Base-by-base conservation (phyloP, 148 eudicot genomes). In the Camellia sinensis region DNA sequence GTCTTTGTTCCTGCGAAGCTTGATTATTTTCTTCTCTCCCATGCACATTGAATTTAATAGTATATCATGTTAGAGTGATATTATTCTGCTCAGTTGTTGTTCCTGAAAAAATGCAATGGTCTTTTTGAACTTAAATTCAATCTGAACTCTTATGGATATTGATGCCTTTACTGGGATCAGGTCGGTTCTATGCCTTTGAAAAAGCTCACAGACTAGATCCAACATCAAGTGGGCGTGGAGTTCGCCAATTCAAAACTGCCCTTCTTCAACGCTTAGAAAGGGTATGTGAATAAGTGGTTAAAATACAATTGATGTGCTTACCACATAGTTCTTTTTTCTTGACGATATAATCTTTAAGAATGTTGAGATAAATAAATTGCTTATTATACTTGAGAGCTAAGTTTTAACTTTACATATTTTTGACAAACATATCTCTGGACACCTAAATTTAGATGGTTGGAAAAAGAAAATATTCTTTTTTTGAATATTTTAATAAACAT, bases 171-270 rank as follows among this genome's bases (percentile, higher is more conserved):
- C 78, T 65, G 57, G 67, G 52, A 67, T 80, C 84, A 90, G 93
- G 93, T 78, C 93, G 93, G 66, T 89, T 90, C 81, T 90, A 90
- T 83, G 93, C 93, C 60, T 90, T 90, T 80, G 93, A 89, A 85
- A 89, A 89, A 80, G 91, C 91, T 80, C 91, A 90, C 81, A 82
- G 83, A 69, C 84, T 89, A 21, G 93, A 90, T 86, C 93, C 91
- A 52, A 90, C 93, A 80, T 90, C 93, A 70, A 90, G 93, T 82
- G 93, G 93, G 53, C 91, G 93, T 81, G 93, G 93, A 56, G 93
- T 90, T 82, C 93, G 91, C 70, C 93, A 90, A 74, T 90, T 89
- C 79, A 90, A 87, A 85, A 89, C 93, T 63, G 90, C 93, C 40
- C 89, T 90, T 79, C 90, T 90, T 62, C 93, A 90, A 80, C 93